Percentiles rank a stretch among this genome's conserved stretches.
Conservation (phyloP, 495 filamentous ascomycete species). For the Cercophora newfieldiana region DNA sequence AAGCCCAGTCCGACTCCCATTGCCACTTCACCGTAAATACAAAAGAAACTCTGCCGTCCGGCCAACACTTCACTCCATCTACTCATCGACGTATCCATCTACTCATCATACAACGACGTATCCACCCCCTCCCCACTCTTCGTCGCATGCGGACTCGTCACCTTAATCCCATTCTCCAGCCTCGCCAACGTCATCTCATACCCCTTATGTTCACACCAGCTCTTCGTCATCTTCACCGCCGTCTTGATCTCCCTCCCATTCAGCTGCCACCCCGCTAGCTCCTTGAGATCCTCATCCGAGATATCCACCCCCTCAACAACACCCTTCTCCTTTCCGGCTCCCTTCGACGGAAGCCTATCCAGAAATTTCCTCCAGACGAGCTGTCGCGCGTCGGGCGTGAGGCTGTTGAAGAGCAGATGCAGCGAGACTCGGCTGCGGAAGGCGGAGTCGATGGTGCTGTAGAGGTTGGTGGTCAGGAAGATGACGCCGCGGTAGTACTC, state of each 20-base stretch:
- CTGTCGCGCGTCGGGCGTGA: slow-evolving; percentile 29
- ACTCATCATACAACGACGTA: slow-evolving; percentile 28
- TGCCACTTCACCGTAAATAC: no score
- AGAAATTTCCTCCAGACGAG: slow-evolving; percentile 38
- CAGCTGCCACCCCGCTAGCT: slow-evolving; percentile 48
- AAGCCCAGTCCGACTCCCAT: no score
- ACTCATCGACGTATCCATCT: background rate
- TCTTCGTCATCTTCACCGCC: slow-evolving; percentile 52
- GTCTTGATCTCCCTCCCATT: slow-evolving; percentile 70
- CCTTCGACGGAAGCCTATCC: slow-evolving; percentile 17
- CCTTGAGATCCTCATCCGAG: slow-evolving; percentile 44
- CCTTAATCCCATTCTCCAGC: slow-evolving; percentile 39
- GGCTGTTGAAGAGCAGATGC: slow-evolving; percentile 33
- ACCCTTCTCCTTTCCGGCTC: slow-evolving; percentile 19
- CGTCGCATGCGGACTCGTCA: slow-evolving; percentile 36
- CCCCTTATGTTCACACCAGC: slow-evolving; percentile 41
- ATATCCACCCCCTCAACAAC: slow-evolving; percentile 34
- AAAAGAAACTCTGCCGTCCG: background rate
- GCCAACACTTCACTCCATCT: background rate
- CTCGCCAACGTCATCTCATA: slow-evolving; percentile 35
- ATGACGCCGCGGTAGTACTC: slow-evolving; percentile 58
- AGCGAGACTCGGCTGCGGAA: slow-evolving; percentile 38
- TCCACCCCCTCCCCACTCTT: slow-evolving; percentile 21
- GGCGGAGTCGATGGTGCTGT: slow-evolving; percentile 38
- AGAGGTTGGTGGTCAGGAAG: slow-evolving; percentile 54